Evolutionary conservation across 306 rosid genomes (phyloP).

Genomic region (Prunus davidiana): DNA sequence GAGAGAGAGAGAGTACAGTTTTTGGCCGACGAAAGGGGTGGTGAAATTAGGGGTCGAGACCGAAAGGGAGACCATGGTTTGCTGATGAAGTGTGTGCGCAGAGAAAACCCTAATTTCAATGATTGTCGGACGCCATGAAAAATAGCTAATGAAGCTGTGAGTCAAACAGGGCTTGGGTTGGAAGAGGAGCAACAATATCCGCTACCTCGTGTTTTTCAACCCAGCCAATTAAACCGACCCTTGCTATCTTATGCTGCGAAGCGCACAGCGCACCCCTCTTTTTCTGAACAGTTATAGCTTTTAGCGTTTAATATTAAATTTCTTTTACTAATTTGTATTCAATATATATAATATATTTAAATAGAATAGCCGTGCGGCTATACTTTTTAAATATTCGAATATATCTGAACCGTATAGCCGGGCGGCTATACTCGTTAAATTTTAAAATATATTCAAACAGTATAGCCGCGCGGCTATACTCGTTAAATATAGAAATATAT

Average conservation of each 20-base stretch:
- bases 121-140: slow-evolving; percentile 25
- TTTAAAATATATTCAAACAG: no score
- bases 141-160: slow-evolving; percentile 5
- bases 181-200: neutral
- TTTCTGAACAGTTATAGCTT: no score
- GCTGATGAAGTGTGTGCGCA: neutral
- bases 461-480: no score
- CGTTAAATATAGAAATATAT: no score
- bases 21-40: slow-evolving; percentile 46
- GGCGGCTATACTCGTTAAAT: no score
- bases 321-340: no score
- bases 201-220: neutral
- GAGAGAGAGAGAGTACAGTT: slow-evolving; percentile 38
- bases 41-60: slow-evolving; percentile 51
- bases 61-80: slow-evolving; percentile 51
- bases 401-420: no score
- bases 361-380: no score
- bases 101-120: slow-evolving; percentile 33
- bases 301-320: no score
- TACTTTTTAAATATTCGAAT: no score
- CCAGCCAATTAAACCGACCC: no score
- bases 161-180: neutral
- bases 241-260: neutral
- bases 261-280: neutral
- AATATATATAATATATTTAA: no score